Conservation (phyloP, 768 basidiomycete species). For the Boletus barrowsii region DNA sequence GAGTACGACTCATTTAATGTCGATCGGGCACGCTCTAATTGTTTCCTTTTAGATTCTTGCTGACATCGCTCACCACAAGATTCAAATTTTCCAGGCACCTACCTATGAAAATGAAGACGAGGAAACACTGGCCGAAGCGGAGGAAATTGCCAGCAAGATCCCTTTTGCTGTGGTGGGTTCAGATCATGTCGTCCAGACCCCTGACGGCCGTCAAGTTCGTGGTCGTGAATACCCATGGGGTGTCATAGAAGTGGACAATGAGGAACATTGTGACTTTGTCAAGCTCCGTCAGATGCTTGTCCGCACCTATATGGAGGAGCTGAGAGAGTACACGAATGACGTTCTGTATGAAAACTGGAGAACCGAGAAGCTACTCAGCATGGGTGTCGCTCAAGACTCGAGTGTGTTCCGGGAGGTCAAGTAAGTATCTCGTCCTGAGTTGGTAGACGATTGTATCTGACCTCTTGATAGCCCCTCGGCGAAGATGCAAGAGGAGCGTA, state of each 20-base stretch:
- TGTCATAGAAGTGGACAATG: conserved; percentile 98
- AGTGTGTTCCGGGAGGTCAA: conserved; percentile 99
- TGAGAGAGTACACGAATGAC: conserved; percentile 95
- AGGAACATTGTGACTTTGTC: conserved; percentile 99
- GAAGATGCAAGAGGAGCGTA: conserved; percentile 93
- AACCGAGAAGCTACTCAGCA: conserved; percentile 90
- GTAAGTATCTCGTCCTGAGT: conserved; percentile 46
- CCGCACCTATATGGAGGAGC: conserved; percentile 98
- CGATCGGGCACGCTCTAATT: neutral
- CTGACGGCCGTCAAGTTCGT: conserved; percentile 89
- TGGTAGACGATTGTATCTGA: conserved; percentile 10
- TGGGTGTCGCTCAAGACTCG: conserved; percentile 98
- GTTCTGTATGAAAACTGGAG: conserved; percentile 98
- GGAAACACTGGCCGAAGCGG: conserved; percentile 94
- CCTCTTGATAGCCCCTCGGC: conserved; percentile 74
- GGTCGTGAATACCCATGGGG: conserved; percentile 99
- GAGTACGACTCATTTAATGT: conserved; percentile 48
- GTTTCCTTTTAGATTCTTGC: conserved; percentile 64
- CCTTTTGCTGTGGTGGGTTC: conserved; percentile 99
- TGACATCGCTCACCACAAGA: conserved; percentile 93
- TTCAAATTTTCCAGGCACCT: conserved; percentile 97
- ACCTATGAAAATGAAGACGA: conserved; percentile 98
- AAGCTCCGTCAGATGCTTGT: conserved; percentile 99
- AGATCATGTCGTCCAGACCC: conserved; percentile 72
- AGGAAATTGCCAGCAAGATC: conserved; percentile 97